Base-by-base conservation (phyloP, 768 basidiomycete genomes). In the Tylopilus balloui region DNA sequence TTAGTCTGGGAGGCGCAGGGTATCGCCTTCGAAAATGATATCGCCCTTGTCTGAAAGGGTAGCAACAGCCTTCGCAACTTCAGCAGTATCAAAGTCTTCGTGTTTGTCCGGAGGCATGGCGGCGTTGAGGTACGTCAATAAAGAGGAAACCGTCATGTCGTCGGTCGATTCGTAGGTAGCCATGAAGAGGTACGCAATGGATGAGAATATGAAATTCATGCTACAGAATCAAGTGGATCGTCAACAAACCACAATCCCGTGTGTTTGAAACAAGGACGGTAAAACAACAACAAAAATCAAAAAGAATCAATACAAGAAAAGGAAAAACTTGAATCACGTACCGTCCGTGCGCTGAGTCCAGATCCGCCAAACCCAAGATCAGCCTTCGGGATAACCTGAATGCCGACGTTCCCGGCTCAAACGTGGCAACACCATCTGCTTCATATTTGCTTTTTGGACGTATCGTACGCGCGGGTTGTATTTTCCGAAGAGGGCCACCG, bases 31-130 rank as follows among this genome's bases (percentile, higher is more conserved):
- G 39, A 80, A 72, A 23, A 73, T 55, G 8, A 81, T 67, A 32
- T 72, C 65, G 0, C 78, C 78, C 49, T 69, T 69, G 24, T 78
- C 79, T 32, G 75, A 71, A 42, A 81, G 56, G 12, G 63, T 56
- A 1, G 70, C 76, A 13, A 76, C 76, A 4, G 73, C 74, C 41
- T 73, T 72, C 6, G 75, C 75, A 15, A 89, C 84, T 67, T 89
- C 87, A 2, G 75, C 74, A 12, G 84, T 86, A 64, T 89, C 86
- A 53, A 86, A 89, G 54, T 89, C 86, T 69, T 88, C 86, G 60
- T 87, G 80, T 66, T 88, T 88, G 62, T 88, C 86, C 23, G 71
- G 73, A 4, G 87, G 87, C 70, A 88, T 78, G 5, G 85, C 85
- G 2, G 85, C 80, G 58, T 88, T 88, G 48, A 89, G 73, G 64